Conservation (phyloP, 2,329 filamentous ascomycete genomes). For the Colletotrichum costaricense region DNA sequence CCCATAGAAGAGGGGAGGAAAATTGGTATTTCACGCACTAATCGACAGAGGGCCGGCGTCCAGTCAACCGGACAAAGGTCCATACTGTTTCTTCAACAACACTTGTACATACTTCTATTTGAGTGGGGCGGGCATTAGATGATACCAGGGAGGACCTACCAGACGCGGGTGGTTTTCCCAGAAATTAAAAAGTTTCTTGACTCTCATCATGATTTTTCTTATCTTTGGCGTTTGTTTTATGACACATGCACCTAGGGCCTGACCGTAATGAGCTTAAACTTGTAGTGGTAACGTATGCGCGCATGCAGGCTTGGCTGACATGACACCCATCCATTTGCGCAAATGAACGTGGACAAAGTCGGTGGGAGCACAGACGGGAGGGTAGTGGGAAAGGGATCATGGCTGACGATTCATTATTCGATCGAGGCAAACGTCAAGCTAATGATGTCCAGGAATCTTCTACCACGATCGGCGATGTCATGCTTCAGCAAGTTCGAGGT, state of each 20-base stretch:
- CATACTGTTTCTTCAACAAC: background rate
- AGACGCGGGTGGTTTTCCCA: background rate
- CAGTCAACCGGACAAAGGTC: background rate
- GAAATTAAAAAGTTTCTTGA: background rate
- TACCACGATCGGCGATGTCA: background rate
- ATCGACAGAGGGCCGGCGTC: slow-evolving; percentile 10
- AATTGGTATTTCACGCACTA: background rate
- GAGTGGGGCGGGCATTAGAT: slow-evolving; percentile 1
- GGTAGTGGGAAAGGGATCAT: background rate
- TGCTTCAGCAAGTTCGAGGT: background rate
- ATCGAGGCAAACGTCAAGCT: slow-evolving; percentile 14
- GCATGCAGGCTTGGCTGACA: background rate
- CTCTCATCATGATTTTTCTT: background rate
- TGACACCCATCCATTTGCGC: background rate
- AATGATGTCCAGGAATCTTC: slow-evolving; percentile 1
- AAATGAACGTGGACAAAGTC: background rate
- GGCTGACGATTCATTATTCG: slow-evolving; percentile 1
- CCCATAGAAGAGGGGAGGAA: background rate
- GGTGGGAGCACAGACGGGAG: background rate
- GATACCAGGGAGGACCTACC: slow-evolving; percentile 25
- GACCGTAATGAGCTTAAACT: background rate
- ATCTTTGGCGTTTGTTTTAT: too few relatives aligned
- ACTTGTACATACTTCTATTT: slow-evolving; percentile 20
- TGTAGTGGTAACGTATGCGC: background rate
- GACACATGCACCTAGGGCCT: background rate